phyloP scores from a whole-genome alignment of 371 early-diverging fungal genomes.

The Phascolomyces articulosus region DNA sequence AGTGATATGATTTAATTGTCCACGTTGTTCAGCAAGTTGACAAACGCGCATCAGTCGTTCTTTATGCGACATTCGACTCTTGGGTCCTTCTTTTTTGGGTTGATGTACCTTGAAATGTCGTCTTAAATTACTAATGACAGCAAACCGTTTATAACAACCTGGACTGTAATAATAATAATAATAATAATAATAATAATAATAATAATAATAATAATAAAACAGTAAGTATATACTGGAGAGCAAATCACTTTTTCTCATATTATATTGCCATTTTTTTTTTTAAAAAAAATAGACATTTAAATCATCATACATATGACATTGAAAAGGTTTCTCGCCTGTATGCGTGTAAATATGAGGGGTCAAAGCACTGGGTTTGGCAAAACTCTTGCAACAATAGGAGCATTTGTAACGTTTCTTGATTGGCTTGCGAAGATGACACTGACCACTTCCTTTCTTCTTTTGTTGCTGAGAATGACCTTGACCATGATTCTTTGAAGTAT shows the following conservation, averaged over 20 bases:
- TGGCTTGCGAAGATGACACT: background rate
- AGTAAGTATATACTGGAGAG: too few relatives aligned
- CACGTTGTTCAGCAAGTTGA: background rate
- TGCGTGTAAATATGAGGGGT: conserved; percentile 19
- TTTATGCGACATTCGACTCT: background rate
- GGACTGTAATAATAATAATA: background rate
- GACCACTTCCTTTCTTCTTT: too few relatives aligned
- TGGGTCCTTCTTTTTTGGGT: background rate
- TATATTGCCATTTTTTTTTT: too few relatives aligned
- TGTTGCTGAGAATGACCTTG: background rate
- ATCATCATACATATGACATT: conserved; percentile 14
- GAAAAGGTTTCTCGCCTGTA: conserved; percentile 22
- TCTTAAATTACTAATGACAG: conserved; percentile 16
- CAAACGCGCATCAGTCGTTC: conserved; percentile 3
- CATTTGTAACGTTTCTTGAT: conserved; percentile 14
- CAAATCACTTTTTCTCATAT: too few relatives aligned
- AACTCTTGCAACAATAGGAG: conserved; percentile 10
- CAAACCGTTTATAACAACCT: conserved; percentile 8
- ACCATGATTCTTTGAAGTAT: too few relatives aligned
- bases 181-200: too few relatives aligned
- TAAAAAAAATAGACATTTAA: too few relatives aligned
- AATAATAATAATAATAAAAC: too few relatives aligned
- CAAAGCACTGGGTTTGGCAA: conserved; percentile 17
- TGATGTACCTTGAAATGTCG: conserved; percentile 18
- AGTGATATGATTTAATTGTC: too few relatives aligned